A percentile compares a stretch with the other conserved stretches of the same genome.
phyloP scores from a whole-genome alignment of 148 eudicot species.

The Diospyros kaki region DNA sequence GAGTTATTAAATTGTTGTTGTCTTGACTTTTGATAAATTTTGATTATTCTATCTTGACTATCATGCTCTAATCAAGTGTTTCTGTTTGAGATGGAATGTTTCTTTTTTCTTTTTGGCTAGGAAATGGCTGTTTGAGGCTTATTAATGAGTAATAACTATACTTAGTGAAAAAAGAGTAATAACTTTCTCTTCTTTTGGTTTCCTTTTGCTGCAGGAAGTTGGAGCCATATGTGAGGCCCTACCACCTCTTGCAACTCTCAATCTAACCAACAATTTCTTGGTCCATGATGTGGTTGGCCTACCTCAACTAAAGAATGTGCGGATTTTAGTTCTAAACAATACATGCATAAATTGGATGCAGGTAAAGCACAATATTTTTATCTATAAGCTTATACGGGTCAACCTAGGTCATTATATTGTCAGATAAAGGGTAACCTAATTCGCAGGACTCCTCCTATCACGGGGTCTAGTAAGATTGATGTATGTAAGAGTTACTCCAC shows the following conservation, averaged over 20 bases:
- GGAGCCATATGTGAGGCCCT: slow-evolving; percentile 63
- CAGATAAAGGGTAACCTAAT: no score
- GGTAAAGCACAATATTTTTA: slow-evolving; percentile 33
- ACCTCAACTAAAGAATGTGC: slow-evolving; percentile 51
- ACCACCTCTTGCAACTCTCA: slow-evolving; percentile 61
- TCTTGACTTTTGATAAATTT: background rate
- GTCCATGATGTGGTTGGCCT: slow-evolving; percentile 39
- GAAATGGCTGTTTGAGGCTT: slow-evolving; percentile 10
- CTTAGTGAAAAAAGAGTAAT: no score
- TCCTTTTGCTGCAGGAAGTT: slow-evolving; percentile 60
- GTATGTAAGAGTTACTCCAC: background rate
- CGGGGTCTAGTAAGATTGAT: no score
- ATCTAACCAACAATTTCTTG: slow-evolving; percentile 66
- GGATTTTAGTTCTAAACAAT: slow-evolving; percentile 69
- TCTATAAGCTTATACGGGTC: background rate
- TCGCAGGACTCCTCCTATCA: no score
- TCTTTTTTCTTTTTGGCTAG: background rate
- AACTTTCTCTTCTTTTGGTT: slow-evolving; percentile 7
- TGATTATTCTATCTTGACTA: background rate
- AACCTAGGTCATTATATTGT: no score
- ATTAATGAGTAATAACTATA: background rate
- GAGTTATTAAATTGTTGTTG: background rate
- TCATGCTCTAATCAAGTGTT: background rate
- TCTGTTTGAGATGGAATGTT: slow-evolving; percentile 2
- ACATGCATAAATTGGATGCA: slow-evolving; percentile 80